phyloP scores from a whole-genome alignment of 2,329 filamentous ascomycete species.

The Endoconidiophora polonica region DNA sequence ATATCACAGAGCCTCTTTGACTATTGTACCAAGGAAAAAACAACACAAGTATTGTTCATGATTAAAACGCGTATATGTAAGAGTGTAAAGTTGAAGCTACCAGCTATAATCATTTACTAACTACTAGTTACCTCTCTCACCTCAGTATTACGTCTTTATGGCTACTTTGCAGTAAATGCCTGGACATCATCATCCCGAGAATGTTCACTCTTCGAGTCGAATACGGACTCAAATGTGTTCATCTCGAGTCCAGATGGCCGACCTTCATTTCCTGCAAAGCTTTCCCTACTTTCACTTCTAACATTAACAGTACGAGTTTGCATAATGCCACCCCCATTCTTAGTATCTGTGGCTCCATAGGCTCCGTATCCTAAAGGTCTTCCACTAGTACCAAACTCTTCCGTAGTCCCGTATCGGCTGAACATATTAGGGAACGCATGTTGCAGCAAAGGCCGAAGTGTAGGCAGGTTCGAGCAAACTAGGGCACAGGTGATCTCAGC shows the following conservation, averaged over 20 bases:
- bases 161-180: too few relatives aligned
- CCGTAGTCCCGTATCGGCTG: constrained; percentile 2
- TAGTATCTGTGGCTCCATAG: neutral
- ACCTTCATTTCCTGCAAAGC: constrained; percentile 1
- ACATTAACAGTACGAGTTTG: constrained; percentile 9
- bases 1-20: too few relatives aligned
- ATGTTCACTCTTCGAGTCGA: neutral
- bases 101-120: too few relatives aligned
- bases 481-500: constrained; percentile 25
- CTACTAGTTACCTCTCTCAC: too few relatives aligned
- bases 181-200: too few relatives aligned
- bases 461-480: constrained; percentile 25
- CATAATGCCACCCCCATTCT: neutral
- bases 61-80: too few relatives aligned
- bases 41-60: too few relatives aligned
- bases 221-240: constrained; percentile 4
- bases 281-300: constrained; percentile 7
- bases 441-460: constrained; percentile 20
- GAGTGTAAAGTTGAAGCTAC: too few relatives aligned
- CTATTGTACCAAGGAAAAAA: too few relatives aligned
- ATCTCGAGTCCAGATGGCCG: constrained; percentile 3
- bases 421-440: constrained; percentile 8
- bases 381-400: neutral
- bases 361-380: neutral
- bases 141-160: too few relatives aligned